Conservation (phyloP, 2,329 filamentous ascomycete species). For the Pseudogymnoascus sp. region DNA sequence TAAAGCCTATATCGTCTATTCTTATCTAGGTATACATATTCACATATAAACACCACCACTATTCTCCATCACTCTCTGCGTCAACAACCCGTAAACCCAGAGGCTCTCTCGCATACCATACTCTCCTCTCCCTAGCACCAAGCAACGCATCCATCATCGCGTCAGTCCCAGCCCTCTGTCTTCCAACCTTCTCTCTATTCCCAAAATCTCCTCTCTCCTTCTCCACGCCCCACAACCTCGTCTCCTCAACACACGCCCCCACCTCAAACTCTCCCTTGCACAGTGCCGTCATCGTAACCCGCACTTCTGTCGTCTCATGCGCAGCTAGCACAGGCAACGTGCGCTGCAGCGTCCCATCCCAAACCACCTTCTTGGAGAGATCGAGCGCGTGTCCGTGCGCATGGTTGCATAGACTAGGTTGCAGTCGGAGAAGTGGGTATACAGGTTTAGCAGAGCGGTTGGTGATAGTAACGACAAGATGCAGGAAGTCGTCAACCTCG, state of each 20-base stretch:
- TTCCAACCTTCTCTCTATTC: conserved; percentile 26
- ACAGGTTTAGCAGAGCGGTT: conserved; percentile 65
- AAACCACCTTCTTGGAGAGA: conserved; percentile 70
- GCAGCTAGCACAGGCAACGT: conserved; percentile 55
- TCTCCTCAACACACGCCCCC: conserved; percentile 72
- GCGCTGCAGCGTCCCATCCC: conserved; percentile 77
- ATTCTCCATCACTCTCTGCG: conserved; percentile 17
- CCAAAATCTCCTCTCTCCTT: conserved; percentile 20
- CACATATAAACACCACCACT: conserved; percentile 17
- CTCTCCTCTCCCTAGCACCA: conserved; percentile 50
- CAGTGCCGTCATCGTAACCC: conserved; percentile 63
- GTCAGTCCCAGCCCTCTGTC: conserved; percentile 45
- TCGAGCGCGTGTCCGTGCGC: conserved; percentile 59
- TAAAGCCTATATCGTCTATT: background rate
- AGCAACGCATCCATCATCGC: conserved; percentile 50
- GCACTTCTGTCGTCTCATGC: conserved; percentile 49
- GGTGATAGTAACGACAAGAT: conserved; percentile 59
- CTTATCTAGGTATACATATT: conserved; percentile 12
- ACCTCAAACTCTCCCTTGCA: conserved; percentile 78
- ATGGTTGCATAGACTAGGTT: conserved; percentile 68
- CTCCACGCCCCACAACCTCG: conserved; percentile 41
- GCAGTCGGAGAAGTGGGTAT: conserved; percentile 62
- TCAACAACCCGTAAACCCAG: conserved; percentile 28
- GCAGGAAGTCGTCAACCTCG: conserved; percentile 54
- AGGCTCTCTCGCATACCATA: conserved; percentile 55